Base-by-base conservation (phyloP, 1,139 yeast species). In the Geotrichum carabidarum region DNA sequence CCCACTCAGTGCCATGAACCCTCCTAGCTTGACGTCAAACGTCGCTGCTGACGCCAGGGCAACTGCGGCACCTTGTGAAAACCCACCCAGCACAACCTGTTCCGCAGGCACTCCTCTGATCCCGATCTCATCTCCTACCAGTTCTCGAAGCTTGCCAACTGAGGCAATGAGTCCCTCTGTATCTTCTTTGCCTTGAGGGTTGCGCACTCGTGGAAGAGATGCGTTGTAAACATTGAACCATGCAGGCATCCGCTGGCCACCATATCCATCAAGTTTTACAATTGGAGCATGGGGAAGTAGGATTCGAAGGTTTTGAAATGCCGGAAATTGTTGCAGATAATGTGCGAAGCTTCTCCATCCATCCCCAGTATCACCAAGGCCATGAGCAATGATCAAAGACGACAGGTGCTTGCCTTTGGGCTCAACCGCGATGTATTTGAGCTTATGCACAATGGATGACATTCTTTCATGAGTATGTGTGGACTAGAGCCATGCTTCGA, bases 361-460 rank as follows among this genome's bases (percentile, higher is more conserved):
- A 27, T 77, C 74, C 8, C 95, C 96, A 0, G 86, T 68, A 67
- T 89, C 96, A n/a, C 96, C 96, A 27, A 90, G 74, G 0, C 97
- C 96, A 66, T 90, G 97, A 55, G 86, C 63, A 58, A 89, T 77
- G 22, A 89, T 86, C 34, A 88, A 70, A 1, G 91, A 83, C 0
- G 86, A 81, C 2, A 79, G 71, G n/a, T 83, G 65, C 31, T 11
- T 22, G 37, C 50, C 50, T 27, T 22, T 17, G 18, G 49, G 49
- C 18, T 35, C 49, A 37, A 46, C 18, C 7, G 15, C 32, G 14
- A 46, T 22, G 42, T 37, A 46, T 12, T 46, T 22, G 9, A 46
- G 35, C 32, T n/a, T 38, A 14, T n/a, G 2, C 3, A 7, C 42
- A 9, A 34, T 22, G 30, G 41, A 32, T 22, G 37, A 11, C 37